A percentile compares a stretch with the other conserved stretches of the same genome.
phyloP scores from a whole-genome alignment of 371 early-diverging fungal genomes.

The Phascolomyces articulosus region DNA sequence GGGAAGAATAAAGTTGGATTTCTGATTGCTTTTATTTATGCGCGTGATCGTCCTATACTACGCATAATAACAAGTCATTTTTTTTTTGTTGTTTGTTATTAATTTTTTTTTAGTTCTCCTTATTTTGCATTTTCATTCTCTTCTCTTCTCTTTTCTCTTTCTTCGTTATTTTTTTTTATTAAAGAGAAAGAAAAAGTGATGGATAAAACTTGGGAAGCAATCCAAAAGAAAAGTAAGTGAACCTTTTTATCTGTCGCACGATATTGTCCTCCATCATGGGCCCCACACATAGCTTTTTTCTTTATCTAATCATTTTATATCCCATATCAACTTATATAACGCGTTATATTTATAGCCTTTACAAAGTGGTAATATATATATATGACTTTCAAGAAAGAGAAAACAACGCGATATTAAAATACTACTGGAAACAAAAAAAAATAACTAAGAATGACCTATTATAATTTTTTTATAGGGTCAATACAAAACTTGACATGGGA shows the following conservation, averaged over 20 bases:
- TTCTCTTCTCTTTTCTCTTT: neutral
- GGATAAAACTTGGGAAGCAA: slow-evolving; percentile 83
- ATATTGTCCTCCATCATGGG: neutral
- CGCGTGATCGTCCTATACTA: neutral
- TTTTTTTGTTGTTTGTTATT: too few species aligned
- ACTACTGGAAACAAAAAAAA: too few species aligned
- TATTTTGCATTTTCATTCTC: neutral
- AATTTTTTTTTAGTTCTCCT: neutral
- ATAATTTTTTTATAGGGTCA: slow-evolving; percentile 75
- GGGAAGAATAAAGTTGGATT: too few species aligned
- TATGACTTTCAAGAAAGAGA: neutral
- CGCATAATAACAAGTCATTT: too few species aligned
- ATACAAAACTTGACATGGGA: slow-evolving; percentile 79
- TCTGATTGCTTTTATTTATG: too few species aligned
- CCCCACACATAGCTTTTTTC: neutral
- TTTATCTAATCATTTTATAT: neutral
- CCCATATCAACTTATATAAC: neutral
- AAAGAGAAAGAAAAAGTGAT: slow-evolving; percentile 31
- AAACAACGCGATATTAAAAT: neutral
- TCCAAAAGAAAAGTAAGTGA: slow-evolving; percentile 85
- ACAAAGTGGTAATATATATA: slow-evolving; percentile 72
- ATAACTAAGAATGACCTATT: neutral
- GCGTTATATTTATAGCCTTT: slow-evolving; percentile 49
- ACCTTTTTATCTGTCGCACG: too few species aligned
- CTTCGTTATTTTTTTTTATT: neutral